Conservation (phyloP, 2,329 filamentous ascomycete genomes). For the Dactylella cylindrospora region DNA sequence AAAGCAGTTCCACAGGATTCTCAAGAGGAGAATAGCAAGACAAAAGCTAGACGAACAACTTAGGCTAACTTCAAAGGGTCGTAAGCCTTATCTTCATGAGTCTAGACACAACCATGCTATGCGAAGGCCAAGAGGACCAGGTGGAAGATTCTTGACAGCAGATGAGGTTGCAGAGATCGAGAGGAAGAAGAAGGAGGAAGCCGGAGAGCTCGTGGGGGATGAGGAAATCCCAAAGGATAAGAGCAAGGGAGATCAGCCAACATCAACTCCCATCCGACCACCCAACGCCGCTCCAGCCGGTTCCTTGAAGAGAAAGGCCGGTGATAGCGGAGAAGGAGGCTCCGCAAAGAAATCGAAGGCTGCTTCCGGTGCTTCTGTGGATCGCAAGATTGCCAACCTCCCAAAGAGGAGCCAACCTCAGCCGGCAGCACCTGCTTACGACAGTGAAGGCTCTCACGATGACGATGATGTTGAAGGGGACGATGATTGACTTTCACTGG, state of each 20-base stretch:
- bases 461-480: slow-evolving; percentile 47
- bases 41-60: slow-evolving; percentile 92
- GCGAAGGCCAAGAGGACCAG: slow-evolving; percentile 88
- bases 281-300: slow-evolving; percentile 43
- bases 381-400: slow-evolving; percentile 44
- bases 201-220: slow-evolving; percentile 41
- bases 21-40: slow-evolving; percentile 88
- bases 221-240: slow-evolving; percentile 42
- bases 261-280: slow-evolving; percentile 34
- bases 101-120: slow-evolving; percentile 98
- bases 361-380: slow-evolving; percentile 27
- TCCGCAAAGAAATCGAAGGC: slow-evolving; percentile 43
- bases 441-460: slow-evolving; percentile 42
- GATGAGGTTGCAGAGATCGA: slow-evolving; percentile 63
- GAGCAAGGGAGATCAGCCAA: slow-evolving; percentile 46
- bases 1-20: slow-evolving; percentile 95
- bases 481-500: slow-evolving; percentile 44
- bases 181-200: slow-evolving; percentile 47
- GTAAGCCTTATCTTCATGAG: slow-evolving; percentile 96
- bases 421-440: slow-evolving; percentile 28
- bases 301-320: slow-evolving; percentile 48
- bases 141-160: slow-evolving; percentile 91
- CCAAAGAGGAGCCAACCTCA: slow-evolving; percentile 44
- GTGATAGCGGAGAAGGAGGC: slow-evolving; percentile 43
- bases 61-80: slow-evolving; percentile 86